Evolutionary conservation across 306 rosid species (phyloP), one percentile per base, ranked within the genome.

Genomic region (Prunus fruticosa): DNA sequence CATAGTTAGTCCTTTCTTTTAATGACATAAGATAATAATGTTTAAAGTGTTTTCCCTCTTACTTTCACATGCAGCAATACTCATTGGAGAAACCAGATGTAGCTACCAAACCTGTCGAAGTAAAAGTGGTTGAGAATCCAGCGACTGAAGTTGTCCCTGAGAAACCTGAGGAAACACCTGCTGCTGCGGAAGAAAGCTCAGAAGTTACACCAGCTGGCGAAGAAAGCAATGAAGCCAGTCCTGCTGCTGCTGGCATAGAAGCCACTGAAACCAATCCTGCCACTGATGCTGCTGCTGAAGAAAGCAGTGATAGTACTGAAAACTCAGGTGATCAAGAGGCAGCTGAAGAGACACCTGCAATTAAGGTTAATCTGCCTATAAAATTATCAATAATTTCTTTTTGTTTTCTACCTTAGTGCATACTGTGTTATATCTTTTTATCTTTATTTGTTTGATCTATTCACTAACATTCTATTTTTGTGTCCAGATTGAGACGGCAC

Each of bases 401-500:
- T 47, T 38, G 28, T 50, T 56, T 3, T 45, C 51, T 67, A 18
- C 68, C 18, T 11, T 47, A 62, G 43, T 64, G 38, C 30, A 22
- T 72, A 25, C 61, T 32, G 25, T 61, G 49, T 52, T 43, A 73
- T 38, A 18, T 61, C 2, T 51, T 67, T 38, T 19, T 41, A 25
- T 78, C 51, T 47, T 20, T 72, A 3, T 30, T 13, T 45, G 47
- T 68, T 32, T 9, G 32, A 20, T 51, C 30, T 74, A 72, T 63
- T 84, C 54, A 73, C 56, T 51, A 64, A 49, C 61, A 47, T 74
- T 68, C 43, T 14, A 51, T 41, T 75, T 71, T 82, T 63, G 4
- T 89, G 77, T 86, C 78, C 89, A 95, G 99, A 93, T 95, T 72
- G 97, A 92, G 79, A 92, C 99, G 19, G 99, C 97, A 27, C 99